Evolutionary conservation across 139 green algal genomes (phyloP).

Genomic region (Edaphochlamys debaryana): DNA sequence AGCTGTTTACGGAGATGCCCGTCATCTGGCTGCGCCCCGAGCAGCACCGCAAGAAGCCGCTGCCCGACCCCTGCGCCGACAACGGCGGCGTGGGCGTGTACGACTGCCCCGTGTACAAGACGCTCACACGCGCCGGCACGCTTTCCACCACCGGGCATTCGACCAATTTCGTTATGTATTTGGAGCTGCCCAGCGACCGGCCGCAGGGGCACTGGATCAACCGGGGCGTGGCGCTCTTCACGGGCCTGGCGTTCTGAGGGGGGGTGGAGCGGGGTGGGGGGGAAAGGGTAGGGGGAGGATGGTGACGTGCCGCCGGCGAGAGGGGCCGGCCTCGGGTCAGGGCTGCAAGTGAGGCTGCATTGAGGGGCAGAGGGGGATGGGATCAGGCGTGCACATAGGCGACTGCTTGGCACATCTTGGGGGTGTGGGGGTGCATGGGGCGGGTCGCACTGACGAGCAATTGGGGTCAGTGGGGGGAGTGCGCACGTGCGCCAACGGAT

Average conservation of each 20-base stretch:
- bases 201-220: slow-evolving; percentile 83
- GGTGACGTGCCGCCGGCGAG: no score
- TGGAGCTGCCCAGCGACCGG: slow-evolving; percentile 77
- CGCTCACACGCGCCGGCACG: slow-evolving; percentile 71
- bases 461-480: no score
- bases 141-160: slow-evolving; percentile 86
- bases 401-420: no score
- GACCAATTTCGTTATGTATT: slow-evolving; percentile 90
- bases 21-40: slow-evolving; percentile 80
- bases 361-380: no score
- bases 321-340: no score
- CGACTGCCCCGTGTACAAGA: slow-evolving; percentile 84
- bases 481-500: no score
- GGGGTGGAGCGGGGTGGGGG: no score
- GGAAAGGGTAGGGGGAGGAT: no score
- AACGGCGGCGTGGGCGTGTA: slow-evolving; percentile 60
- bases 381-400: no score
- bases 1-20: slow-evolving; percentile 89
- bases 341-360: no score
- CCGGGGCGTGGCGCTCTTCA: slow-evolving; percentile 82
- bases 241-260: slow-evolving; percentile 31
- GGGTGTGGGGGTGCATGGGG: no score
- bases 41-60: slow-evolving; percentile 65
- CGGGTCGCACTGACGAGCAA: no score
- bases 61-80: not conserved